Evolutionary conservation across 441 rosid genomes (phyloP).

Genomic region (Raphanus hybrid): DNA sequence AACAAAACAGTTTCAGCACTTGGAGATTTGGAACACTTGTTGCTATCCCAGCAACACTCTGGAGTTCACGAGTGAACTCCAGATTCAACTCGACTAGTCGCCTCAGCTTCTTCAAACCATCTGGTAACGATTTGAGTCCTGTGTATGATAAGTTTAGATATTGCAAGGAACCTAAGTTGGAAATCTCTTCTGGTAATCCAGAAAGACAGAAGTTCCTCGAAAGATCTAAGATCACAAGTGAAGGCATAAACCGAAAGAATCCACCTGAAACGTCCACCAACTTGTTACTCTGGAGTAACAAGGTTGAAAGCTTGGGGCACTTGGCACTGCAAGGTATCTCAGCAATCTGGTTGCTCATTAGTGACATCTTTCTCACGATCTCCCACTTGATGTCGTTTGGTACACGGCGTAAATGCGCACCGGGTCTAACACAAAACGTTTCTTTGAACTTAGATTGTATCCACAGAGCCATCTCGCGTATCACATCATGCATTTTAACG

Average conservation of each 20-base stretch:
- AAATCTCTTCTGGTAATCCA: conserved; percentile 19
- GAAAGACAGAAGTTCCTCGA: neutral
- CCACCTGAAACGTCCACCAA: neutral
- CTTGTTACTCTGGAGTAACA: neutral
- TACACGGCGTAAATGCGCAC: neutral
- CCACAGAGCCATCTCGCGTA: conserved; percentile 4
- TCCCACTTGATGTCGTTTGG: neutral
- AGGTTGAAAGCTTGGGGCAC: conserved; percentile 8
- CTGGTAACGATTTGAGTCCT: conserved; percentile 22
- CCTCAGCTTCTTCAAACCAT: conserved; percentile 34
- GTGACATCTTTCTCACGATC: conserved; percentile 30
- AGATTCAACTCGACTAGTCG: conserved; percentile 35
- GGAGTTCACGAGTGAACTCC: neutral
- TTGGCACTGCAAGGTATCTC: neutral
- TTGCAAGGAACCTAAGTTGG: conserved; percentile 10
- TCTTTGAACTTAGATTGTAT: neutral
- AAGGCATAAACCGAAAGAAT: conserved; percentile 40
- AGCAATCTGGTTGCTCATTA: conserved; percentile 30
- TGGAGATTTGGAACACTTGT: neutral
- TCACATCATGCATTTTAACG: conserved; percentile 5
- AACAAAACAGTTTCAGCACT: neutral
- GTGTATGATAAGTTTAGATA: conserved; percentile 30
- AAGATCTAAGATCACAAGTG: conserved; percentile 36
- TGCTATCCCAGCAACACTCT: neutral
- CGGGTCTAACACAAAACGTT: neutral